phyloP scores from a whole-genome alignment of 331 rosid species.

The Ulmus americana region DNA sequence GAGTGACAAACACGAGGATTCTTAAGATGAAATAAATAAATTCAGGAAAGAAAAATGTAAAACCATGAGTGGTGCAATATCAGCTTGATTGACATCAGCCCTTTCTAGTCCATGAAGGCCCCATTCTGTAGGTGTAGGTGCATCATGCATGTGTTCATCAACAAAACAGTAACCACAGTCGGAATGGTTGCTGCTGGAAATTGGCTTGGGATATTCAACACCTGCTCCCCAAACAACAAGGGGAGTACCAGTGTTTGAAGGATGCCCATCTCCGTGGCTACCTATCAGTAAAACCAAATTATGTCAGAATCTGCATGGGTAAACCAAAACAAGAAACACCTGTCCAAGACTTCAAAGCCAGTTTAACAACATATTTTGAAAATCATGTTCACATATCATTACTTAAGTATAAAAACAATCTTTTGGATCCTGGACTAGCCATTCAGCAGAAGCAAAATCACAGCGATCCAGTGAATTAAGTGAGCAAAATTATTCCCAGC shows the following conservation, averaged over 20 bases:
- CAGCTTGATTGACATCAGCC: constrained; percentile 93
- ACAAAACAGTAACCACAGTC: constrained; percentile 64
- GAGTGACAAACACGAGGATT: constrained; percentile 25
- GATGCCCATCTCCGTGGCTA: constrained; percentile 95
- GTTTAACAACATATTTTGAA: not conserved
- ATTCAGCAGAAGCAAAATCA: not conserved
- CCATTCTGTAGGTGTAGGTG: constrained; percentile 78
- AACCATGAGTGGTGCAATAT: constrained; percentile 89
- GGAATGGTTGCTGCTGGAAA: constrained; percentile 62
- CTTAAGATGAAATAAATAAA: constrained; percentile 13
- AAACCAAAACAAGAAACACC: not conserved
- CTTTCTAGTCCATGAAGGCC: constrained; percentile 72
- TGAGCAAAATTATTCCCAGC: constrained; percentile 7
- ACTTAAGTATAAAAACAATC: not conserved
- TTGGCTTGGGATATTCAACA: constrained; percentile 61
- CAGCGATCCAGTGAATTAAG: not conserved
- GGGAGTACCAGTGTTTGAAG: constrained; percentile 84
- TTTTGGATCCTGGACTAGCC: not conserved
- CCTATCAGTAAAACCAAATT: constrained; percentile 39
- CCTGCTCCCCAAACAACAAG: constrained; percentile 97
- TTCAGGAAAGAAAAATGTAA: constrained; percentile 17
- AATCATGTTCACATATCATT: not conserved
- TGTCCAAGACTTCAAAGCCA: no score
- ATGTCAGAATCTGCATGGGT: constrained; percentile 6
- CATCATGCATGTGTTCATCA: constrained; percentile 74